Percentiles rank a stretch among this genome's conserved stretches.
phyloP scores from a whole-genome alignment of 164 flowering plant genomes.

The Dillenia turbinata region DNA sequence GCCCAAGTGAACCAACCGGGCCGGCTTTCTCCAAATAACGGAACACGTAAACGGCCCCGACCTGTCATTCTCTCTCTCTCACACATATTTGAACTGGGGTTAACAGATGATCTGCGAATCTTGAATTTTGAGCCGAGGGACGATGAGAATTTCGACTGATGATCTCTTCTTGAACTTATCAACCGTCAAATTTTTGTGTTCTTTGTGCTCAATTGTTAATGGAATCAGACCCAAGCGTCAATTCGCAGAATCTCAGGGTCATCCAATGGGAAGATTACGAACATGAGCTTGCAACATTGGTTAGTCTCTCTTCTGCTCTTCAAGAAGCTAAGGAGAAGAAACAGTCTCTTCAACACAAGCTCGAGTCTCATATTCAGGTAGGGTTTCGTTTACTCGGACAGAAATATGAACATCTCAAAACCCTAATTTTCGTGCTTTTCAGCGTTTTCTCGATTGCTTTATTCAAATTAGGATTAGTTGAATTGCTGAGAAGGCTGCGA shows the following conservation, averaged over 20 bases:
- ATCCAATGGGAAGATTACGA: conserved; percentile 89
- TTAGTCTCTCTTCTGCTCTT: conserved; percentile 78
- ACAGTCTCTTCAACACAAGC: conserved; percentile 35
- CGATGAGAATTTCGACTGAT: conserved; percentile 28
- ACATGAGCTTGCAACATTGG: conserved; percentile 69
- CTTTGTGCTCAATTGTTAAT: conserved; percentile 13
- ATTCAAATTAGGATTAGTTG: not conserved
- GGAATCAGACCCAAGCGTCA: conserved; percentile 15
- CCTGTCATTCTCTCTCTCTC: too few species aligned
- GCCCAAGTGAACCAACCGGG: too few species aligned
- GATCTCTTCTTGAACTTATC: conserved; percentile 12
- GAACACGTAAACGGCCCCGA: too few species aligned
- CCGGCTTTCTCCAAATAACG: too few species aligned
- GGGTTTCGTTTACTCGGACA: conserved; percentile 2
- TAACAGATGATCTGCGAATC: conserved; percentile 12
- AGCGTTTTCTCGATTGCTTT: not conserved
- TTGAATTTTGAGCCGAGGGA: conserved; percentile 6
- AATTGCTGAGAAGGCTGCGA: not conserved
- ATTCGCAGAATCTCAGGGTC: conserved; percentile 20
- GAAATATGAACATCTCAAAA: not conserved
- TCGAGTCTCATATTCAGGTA: conserved; percentile 62
- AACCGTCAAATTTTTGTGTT: not conserved
- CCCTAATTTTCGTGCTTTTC: conserved; percentile 1
- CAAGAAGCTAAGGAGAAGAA: conserved; percentile 54
- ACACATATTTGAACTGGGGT: too few species aligned